Conservation (phyloP, 2,329 filamentous ascomycete genomes). For the Lizonia empirigonia region DNA sequence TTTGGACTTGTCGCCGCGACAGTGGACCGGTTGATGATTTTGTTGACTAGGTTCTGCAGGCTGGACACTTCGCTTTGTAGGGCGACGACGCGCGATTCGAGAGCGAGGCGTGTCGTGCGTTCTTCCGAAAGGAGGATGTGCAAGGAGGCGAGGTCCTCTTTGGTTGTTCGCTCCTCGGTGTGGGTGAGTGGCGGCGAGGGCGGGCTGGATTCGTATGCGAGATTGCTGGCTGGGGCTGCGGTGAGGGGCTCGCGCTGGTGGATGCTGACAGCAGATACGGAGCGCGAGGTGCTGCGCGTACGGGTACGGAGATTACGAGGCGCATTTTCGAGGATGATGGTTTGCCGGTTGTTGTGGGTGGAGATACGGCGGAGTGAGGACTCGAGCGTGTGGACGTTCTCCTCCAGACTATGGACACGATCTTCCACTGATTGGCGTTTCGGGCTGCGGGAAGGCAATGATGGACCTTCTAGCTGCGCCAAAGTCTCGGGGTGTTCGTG, state of each 20-base stretch:
- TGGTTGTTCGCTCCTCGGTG: slow-evolving; percentile 5
- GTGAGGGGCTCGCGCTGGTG: slow-evolving; percentile 11
- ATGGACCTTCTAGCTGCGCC: slow-evolving; percentile 18
- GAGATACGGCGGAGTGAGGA: slow-evolving; percentile 41
- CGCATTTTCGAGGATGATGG: slow-evolving; percentile 48
- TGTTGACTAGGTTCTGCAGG: slow-evolving; percentile 39
- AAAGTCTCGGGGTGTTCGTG: slow-evolving; percentile 5
- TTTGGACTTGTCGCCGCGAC: slow-evolving; percentile 24
- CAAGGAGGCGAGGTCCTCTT: slow-evolving; percentile 24
- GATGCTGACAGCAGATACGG: slow-evolving; percentile 15
- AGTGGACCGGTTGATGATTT: slow-evolving; percentile 22
- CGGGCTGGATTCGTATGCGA: slow-evolving; percentile 9
- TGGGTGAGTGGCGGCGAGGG: slow-evolving; percentile 9
- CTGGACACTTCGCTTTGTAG: slow-evolving; percentile 41
- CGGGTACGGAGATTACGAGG: slow-evolving; percentile 42
- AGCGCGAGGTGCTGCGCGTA: slow-evolving; percentile 37
- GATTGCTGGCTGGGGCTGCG: slow-evolving; percentile 2
- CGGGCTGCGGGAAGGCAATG: slow-evolving; percentile 18
- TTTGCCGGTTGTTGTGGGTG: slow-evolving; percentile 44
- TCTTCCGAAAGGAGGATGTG: slow-evolving; percentile 38
- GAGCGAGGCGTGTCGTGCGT: slow-evolving; percentile 40
- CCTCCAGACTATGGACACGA: slow-evolving; percentile 42
- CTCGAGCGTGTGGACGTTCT: slow-evolving; percentile 38
- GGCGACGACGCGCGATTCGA: slow-evolving; percentile 40
- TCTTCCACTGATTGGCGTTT: slow-evolving; percentile 42